Conservation (phyloP, 306 rosid species). For the Sphenostylis stenocarpa region DNA sequence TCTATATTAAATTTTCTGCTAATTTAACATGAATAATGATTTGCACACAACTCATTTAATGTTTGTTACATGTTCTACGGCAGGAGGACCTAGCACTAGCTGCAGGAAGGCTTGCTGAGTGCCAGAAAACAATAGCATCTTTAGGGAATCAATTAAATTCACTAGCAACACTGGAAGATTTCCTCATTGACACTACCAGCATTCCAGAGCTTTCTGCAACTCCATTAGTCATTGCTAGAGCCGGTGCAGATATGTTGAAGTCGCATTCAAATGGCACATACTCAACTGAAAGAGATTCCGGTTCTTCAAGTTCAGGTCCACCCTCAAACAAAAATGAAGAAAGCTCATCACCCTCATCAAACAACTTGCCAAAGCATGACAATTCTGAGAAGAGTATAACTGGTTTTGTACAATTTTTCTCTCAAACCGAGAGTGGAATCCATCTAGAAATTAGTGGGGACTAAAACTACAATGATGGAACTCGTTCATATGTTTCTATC, state of each 20-base stretch:
- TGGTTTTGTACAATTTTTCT: constrained; percentile 75
- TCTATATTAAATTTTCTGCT: neutral
- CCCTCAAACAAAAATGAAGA: constrained; percentile 44
- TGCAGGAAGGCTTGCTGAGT: constrained; percentile 86
- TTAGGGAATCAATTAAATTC: constrained; percentile 72
- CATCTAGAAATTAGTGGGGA: constrained; percentile 53
- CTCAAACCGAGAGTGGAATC: constrained; percentile 70
- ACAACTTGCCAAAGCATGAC: constrained; percentile 44
- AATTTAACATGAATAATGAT: constrained; percentile 4
- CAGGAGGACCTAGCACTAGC: constrained; percentile 85
- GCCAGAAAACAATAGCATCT: constrained; percentile 87
- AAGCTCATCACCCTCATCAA: constrained; percentile 46
- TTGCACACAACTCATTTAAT: neutral
- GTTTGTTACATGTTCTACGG: constrained; percentile 15
- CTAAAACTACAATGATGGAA: neutral
- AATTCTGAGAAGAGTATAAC: constrained; percentile 68
- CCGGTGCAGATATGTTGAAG: neutral
- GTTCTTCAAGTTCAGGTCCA: constrained; percentile 37
- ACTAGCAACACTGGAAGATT: constrained; percentile 77
- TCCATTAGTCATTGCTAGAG: constrained; percentile 39
- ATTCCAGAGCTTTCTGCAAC: constrained; percentile 51
- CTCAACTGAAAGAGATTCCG: constrained; percentile 26
- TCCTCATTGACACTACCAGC: constrained; percentile 59
- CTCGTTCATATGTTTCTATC: neutral
- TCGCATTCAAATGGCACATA: neutral